A percentile compares a stretch with the other conserved stretches of the same genome.
Evolutionary conservation across 106 monocot genomes (phyloP).

Genomic region (Dioscorea alata): DNA sequence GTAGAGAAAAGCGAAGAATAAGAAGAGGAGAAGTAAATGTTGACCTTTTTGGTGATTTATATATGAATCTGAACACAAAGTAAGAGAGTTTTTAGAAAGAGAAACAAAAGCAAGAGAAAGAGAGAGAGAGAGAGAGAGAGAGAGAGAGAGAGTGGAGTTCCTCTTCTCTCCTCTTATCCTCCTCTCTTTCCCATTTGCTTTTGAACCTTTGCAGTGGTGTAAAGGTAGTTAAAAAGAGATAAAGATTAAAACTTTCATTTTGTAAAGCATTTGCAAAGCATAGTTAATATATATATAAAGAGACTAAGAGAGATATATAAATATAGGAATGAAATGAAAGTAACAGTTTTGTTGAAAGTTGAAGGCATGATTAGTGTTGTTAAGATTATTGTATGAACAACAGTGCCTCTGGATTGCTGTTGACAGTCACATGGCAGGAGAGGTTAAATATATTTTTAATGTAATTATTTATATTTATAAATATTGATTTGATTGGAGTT

Average conservation of each 20-base stretch:
- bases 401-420: slow-evolving; percentile 11
- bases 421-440: slow-evolving; percentile 1
- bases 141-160: not conserved
- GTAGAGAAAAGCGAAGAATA: not conserved
- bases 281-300: not conserved
- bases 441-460: not conserved
- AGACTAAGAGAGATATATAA: not conserved
- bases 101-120: slow-evolving; percentile 1
- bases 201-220: too few species aligned
- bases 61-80: not conserved
- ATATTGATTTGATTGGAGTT: not conserved
- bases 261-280: not conserved
- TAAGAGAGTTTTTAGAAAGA: not conserved
- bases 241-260: too few species aligned
- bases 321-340: not conserved
- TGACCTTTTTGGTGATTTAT: slow-evolving; percentile 1
- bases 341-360: not conserved
- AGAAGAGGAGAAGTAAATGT: not conserved
- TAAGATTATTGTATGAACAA: not conserved
- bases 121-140: slow-evolving; percentile 9
- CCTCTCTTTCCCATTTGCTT: too few species aligned
- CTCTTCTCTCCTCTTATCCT: too few species aligned
- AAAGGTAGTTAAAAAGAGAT: too few species aligned
- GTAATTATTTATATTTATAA: too few species aligned
- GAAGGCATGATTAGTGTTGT: not conserved